Evolutionary conservation across 2,329 filamentous ascomycete species (phyloP).

Genomic region (Trichoderma brevicompactum): DNA sequence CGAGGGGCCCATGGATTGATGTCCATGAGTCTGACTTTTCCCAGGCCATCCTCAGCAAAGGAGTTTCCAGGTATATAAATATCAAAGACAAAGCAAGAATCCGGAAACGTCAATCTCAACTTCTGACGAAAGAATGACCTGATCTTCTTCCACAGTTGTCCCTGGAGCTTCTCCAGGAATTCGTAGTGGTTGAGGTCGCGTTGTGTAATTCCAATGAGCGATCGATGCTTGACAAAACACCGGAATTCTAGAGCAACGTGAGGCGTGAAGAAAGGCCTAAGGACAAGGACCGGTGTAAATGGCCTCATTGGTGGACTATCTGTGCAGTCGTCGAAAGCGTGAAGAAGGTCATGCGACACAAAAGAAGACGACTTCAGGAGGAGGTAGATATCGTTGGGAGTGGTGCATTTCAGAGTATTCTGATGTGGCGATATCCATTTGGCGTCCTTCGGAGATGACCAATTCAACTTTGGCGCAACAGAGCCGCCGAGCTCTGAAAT

Average conservation of each 20-base stretch:
- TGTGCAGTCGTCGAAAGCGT: conserved; percentile 78
- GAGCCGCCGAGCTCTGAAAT: conserved; percentile 83
- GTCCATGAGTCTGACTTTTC: conserved; percentile 83
- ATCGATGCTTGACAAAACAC: conserved; percentile 86
- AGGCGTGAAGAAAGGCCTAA: conserved; percentile 85
- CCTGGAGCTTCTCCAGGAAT: conserved; percentile 70
- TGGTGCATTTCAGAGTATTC: conserved; percentile 90
- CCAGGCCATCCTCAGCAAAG: conserved; percentile 61
- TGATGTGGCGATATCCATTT: conserved; percentile 83
- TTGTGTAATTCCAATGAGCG: conserved; percentile 82
- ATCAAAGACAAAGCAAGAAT: conserved; percentile 85
- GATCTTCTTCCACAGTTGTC: conserved; percentile 69
- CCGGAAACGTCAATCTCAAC: conserved; percentile 77
- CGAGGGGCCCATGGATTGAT: conserved; percentile 92
- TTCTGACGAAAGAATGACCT: conserved; percentile 76
- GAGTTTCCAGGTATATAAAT: conserved; percentile 80
- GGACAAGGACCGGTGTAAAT: conserved; percentile 78
- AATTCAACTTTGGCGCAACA: conserved; percentile 93
- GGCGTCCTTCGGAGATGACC: conserved; percentile 95
- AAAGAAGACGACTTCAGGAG: conserved; percentile 95
- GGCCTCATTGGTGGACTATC: conserved; percentile 46
- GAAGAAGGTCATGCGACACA: conserved; percentile 89
- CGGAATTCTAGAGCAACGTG: conserved; percentile 94
- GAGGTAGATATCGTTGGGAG: conserved; percentile 89
- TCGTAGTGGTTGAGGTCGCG: conserved; percentile 89